Evolutionary conservation across 768 basidiomycete species (phyloP).

Genomic region (Coprinopsis strossmayeri): DNA sequence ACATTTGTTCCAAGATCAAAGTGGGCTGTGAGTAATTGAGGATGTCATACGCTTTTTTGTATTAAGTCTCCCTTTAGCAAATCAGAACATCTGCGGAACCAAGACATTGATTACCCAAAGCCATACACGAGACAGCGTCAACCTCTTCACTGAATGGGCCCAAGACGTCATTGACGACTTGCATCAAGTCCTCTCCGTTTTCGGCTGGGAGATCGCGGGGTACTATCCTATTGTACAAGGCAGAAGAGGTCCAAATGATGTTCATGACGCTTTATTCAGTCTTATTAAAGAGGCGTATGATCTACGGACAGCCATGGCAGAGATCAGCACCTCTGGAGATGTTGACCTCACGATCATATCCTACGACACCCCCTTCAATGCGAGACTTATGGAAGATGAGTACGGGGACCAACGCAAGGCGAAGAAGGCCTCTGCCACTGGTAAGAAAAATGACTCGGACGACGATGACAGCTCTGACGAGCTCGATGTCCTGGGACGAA

Average conservation of each 20-base stretch:
- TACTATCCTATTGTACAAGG: neutral
- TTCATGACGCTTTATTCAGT: neutral
- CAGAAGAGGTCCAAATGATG: neutral
- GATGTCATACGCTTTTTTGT: too few relatives aligned
- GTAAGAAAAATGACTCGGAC: neutral
- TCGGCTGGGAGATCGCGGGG: slow-evolving; percentile 2
- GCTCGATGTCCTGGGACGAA: neutral
- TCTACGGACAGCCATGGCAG: slow-evolving; percentile 10
- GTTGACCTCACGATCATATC: slow-evolving; percentile 10
- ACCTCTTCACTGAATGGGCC: slow-evolving; percentile 8
- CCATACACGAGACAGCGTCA: slow-evolving; percentile 4
- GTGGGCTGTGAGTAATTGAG: slow-evolving; percentile 9
- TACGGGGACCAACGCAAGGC: neutral
- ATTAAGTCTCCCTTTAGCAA: too few relatives aligned
- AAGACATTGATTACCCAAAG: slow-evolving; percentile 9
- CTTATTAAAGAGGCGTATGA: slow-evolving; percentile 9
- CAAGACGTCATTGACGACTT: slow-evolving; percentile 7
- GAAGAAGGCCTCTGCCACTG: neutral
- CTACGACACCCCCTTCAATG: slow-evolving; percentile 7
- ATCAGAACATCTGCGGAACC: slow-evolving; percentile 7
- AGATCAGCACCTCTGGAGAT: slow-evolving; percentile 11
- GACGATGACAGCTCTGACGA: neutral
- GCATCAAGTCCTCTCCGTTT: neutral
- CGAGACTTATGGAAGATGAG: slow-evolving; percentile 3
- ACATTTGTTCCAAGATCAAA: slow-evolving; percentile 8